Evolutionary conservation across 352 stramenopile species (phyloP).

Genomic region (Phytophthora chlamydospora): DNA sequence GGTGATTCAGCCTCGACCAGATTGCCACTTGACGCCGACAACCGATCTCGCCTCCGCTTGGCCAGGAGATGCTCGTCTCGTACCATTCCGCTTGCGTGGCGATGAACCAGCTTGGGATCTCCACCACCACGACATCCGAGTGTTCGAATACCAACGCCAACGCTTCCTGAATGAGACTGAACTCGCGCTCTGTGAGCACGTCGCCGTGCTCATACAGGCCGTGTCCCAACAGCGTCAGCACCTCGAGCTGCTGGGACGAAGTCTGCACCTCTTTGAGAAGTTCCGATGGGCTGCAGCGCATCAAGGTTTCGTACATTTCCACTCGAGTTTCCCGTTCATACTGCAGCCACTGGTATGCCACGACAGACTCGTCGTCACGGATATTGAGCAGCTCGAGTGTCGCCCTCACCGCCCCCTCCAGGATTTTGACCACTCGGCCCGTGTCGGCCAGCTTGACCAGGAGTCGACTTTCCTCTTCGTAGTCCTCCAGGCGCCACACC

Average conservation of each 20-base stretch:
- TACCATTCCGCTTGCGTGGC: background rate
- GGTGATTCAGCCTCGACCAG: conserved; percentile 12
- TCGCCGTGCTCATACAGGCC: conserved; percentile 4
- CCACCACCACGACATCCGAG: conserved; percentile 1
- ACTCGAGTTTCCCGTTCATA: background rate
- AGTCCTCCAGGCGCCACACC: background rate
- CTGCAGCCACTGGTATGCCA: background rate
- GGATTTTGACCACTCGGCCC: conserved; percentile 4
- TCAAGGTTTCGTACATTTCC: conserved; percentile 1
- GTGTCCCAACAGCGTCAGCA: conserved; percentile 16
- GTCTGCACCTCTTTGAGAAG: too few species aligned
- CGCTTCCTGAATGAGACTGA: conserved; percentile 4
- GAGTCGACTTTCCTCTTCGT: background rate
- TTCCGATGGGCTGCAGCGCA: too few species aligned
- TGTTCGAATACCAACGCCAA: conserved; percentile 2
- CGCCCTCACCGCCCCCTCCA: background rate
- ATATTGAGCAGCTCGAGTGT: background rate
- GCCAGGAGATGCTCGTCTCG: background rate
- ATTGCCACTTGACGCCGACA: background rate
- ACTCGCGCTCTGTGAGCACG: conserved; percentile 2
- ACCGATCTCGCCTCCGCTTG: background rate
- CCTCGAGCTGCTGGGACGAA: background rate
- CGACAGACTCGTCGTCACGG: background rate
- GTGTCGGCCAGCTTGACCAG: conserved; percentile 8
- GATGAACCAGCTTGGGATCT: conserved; percentile 20